Conservation (phyloP, 805 yeast species). For the Metschnikowia matae region DNA sequence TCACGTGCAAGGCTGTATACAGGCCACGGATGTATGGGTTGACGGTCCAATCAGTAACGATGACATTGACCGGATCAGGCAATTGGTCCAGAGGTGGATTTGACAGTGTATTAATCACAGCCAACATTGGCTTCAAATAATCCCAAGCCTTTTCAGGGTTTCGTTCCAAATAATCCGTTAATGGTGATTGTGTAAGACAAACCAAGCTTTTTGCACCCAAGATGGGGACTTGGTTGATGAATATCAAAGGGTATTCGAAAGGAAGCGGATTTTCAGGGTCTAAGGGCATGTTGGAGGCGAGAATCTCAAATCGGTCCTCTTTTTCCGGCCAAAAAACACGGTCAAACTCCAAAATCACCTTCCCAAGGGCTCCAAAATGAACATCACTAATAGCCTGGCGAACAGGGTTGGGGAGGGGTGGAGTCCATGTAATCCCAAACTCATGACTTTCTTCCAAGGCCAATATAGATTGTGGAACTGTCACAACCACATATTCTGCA, state of each 20-base stretch:
- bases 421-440: conserved; percentile 53
- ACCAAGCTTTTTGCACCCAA: conserved; percentile 42
- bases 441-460: conserved; percentile 32
- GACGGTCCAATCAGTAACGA: conserved; percentile 66
- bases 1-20: conserved; percentile 66
- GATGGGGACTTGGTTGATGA: conserved; percentile 49
- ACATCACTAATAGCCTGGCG: conserved; percentile 42
- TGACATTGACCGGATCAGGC: conserved; percentile 33
- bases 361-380: conserved; percentile 68
- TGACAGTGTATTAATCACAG: too few relatives aligned
- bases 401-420: conserved; percentile 48
- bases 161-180: conserved; percentile 57
- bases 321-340: conserved; percentile 54
- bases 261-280: conserved; percentile 34
- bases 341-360: conserved; percentile 66
- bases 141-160: conserved; percentile 53
- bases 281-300: conserved; percentile 4
- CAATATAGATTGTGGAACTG: conserved; percentile 74
- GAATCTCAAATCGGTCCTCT: conserved; percentile 22
- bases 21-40: conserved; percentile 82
- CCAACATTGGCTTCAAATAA: conserved; percentile 52
- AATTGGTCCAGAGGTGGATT: not conserved
- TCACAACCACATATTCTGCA: conserved; percentile 61
- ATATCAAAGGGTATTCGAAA: conserved; percentile 57
- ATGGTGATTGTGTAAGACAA: conserved; percentile 66